Conservation (phyloP, 2,329 filamentous ascomycete genomes). For the Alternaria angustiovoidea region DNA sequence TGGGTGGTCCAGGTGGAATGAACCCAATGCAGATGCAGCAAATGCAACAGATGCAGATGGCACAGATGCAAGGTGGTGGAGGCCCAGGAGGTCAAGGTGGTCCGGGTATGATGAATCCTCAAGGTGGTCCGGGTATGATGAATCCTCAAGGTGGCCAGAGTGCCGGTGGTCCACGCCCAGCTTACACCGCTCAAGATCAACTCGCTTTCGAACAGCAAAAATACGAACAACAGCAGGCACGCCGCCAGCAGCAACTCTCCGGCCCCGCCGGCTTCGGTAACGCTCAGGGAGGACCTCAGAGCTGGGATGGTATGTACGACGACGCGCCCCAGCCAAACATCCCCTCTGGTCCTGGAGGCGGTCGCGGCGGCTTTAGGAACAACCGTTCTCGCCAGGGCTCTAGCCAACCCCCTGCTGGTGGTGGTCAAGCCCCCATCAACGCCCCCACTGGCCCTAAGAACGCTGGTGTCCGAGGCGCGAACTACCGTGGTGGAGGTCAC, state of each 20-base stretch:
- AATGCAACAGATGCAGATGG: conserved; percentile 73
- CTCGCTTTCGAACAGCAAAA: conserved; percentile 80
- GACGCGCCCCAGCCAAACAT: conserved; percentile 86
- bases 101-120: conserved; percentile 32
- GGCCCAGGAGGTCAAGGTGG: conserved; percentile 40
- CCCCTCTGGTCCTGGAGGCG: conserved; percentile 57
- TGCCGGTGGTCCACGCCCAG: conserved; percentile 50
- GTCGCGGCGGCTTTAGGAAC: conserved; percentile 50
- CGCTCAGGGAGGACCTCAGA: conserved; percentile 71
- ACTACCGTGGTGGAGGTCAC: conserved; percentile 85
- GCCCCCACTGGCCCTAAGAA: conserved; percentile 97
- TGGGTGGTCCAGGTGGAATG: conserved; percentile 62
- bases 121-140: conserved; percentile 33
- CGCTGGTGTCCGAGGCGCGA: conserved; percentile 86
- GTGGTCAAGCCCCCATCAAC: conserved; percentile 69
- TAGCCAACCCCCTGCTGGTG: conserved; percentile 51
- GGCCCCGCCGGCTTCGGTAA: conserved; percentile 56
- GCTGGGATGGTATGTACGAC: conserved; percentile 98
- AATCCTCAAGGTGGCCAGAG: conserved; percentile 30
- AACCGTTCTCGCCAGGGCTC: conserved; percentile 49
- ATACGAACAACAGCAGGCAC: conserved; percentile 73
- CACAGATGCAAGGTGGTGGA: conserved; percentile 57
- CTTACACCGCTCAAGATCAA: conserved; percentile 75
- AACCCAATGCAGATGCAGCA: conserved; percentile 73
- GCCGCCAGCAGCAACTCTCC: conserved; percentile 58